Evolutionary conservation across 148 eudicot species (phyloP).

Genomic region (Chenopodium formosanum): DNA sequence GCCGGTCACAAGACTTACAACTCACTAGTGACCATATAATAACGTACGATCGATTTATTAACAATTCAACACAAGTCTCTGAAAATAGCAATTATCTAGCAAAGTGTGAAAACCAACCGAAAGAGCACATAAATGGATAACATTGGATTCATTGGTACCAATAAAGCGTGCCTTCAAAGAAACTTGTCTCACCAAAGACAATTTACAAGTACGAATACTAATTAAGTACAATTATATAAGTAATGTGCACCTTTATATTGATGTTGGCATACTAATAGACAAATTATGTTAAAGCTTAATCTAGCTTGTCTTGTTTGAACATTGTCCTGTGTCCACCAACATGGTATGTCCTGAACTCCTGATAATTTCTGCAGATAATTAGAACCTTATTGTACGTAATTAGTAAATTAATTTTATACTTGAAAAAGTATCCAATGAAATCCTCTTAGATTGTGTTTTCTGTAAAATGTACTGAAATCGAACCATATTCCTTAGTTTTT

Average conservation of each 20-base stretch:
- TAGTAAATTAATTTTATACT: neutral
- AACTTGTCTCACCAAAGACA: neutral
- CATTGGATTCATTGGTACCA: neutral
- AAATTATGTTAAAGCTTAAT: neutral
- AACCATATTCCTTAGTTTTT: neutral
- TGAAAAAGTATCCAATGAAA: constrained; percentile 19
- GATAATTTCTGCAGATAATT: neutral
- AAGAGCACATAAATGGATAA: neutral
- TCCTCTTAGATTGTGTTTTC: constrained; percentile 9
- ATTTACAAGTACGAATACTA: neutral
- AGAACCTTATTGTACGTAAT: neutral
- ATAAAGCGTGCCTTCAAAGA: neutral
- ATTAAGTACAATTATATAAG: neutral
- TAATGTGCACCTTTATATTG: neutral
- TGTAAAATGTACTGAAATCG: neutral
- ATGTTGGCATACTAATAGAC: too few relatives aligned
- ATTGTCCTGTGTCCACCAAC: neutral
- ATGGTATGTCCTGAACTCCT: constrained; percentile 23
- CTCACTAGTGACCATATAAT: too few relatives aligned
- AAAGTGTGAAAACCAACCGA: neutral
- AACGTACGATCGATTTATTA: too few relatives aligned
- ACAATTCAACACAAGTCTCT: too few relatives aligned
- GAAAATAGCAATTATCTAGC: neutral
- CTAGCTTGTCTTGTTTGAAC: constrained; percentile 8
- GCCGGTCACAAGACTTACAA: too few relatives aligned